These are phyloP conservation scores for Pichia cabralensis DNA, from an alignment of 805 yeast species.

Conservation along the genomic window DNA sequence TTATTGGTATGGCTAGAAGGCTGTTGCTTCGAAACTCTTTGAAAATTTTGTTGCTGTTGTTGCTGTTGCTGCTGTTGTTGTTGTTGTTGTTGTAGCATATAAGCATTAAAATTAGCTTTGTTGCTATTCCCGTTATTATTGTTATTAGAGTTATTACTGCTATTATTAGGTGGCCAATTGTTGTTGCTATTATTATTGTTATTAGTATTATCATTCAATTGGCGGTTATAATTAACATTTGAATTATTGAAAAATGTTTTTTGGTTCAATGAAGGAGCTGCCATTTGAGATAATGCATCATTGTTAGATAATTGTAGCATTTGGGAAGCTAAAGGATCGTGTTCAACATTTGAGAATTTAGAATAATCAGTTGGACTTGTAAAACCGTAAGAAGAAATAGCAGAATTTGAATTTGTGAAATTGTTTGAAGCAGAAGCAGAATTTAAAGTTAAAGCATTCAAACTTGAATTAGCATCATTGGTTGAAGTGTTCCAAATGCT, in stretches of 20 bases:
- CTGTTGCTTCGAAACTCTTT: background rate
- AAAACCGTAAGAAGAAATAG: background rate
- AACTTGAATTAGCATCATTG: background rate
- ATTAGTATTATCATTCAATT: constrained; percentile 4
- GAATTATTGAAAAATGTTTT: constrained; percentile 7
- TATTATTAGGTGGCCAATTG: background rate
- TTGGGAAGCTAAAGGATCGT: constrained; percentile 21
- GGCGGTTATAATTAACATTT: constrained; percentile 7
- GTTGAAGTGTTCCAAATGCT: background rate
- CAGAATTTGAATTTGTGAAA: background rate
- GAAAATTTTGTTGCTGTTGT: background rate
- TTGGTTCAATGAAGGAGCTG: constrained; percentile 8
- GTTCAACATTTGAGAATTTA: constrained; percentile 15
- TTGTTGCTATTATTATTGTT: constrained; percentile 3
- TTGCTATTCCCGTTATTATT: background rate
- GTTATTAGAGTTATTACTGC: constrained; percentile 1
- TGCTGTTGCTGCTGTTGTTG: constrained; percentile 1
- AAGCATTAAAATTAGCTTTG: constrained; percentile 1
- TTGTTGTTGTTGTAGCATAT: constrained; percentile 7
- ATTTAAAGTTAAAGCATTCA: background rate
- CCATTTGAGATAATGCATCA: constrained; percentile 8
- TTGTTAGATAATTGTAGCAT: constrained; percentile 17
- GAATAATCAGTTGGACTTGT: constrained; percentile 5
- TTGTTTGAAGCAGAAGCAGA: background rate
- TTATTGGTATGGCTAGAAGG: background rate